Conservation (phyloP, 768 basidiomycete species). For the Lentinus brumalis region DNA sequence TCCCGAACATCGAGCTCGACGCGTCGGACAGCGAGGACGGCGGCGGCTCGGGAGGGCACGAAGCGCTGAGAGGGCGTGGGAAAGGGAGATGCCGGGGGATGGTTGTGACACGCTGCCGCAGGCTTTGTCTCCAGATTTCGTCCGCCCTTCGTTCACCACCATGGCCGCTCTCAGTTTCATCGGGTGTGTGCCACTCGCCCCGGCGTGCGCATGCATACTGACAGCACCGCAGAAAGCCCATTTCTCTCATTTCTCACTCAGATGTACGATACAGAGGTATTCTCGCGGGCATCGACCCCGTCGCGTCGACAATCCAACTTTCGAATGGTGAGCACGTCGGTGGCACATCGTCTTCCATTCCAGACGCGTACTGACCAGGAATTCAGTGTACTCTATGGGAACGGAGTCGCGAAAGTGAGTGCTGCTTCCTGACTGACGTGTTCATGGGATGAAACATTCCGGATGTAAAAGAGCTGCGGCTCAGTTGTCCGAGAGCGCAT, state of each 20-base stretch:
- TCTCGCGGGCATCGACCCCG: slow-evolving; percentile 83
- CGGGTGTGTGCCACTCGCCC: slow-evolving; percentile 46
- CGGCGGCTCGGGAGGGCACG: slow-evolving; percentile 1
- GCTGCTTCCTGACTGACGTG: background rate
- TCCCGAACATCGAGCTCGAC: slow-evolving; percentile 19
- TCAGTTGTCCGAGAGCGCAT: slow-evolving; percentile 46
- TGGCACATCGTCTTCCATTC: background rate
- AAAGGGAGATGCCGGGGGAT: slow-evolving; percentile 17
- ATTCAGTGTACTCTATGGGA: slow-evolving; percentile 79
- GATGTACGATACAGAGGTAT: slow-evolving; percentile 91
- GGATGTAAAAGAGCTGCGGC: slow-evolving; percentile 44
- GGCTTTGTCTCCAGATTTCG: slow-evolving; percentile 8
- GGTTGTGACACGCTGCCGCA: slow-evolving; percentile 16
- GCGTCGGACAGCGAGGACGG: background rate
- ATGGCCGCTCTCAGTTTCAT: slow-evolving; percentile 76
- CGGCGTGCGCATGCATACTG: slow-evolving; percentile 8
- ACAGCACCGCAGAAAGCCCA: slow-evolving; percentile 66
- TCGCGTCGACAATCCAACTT: slow-evolving; percentile 83
- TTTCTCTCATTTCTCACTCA: slow-evolving; percentile 87
- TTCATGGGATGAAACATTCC: slow-evolving; percentile 37
- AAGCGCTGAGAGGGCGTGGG: slow-evolving; percentile 8
- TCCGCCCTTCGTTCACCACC: slow-evolving; percentile 23
- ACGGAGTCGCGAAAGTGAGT: slow-evolving; percentile 81
- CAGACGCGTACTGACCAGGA: background rate
- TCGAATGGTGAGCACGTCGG: slow-evolving; percentile 65